Evolutionary conservation across 2,329 filamentous ascomycete genomes (phyloP).

Genomic region (Trichoderma sp.): DNA sequence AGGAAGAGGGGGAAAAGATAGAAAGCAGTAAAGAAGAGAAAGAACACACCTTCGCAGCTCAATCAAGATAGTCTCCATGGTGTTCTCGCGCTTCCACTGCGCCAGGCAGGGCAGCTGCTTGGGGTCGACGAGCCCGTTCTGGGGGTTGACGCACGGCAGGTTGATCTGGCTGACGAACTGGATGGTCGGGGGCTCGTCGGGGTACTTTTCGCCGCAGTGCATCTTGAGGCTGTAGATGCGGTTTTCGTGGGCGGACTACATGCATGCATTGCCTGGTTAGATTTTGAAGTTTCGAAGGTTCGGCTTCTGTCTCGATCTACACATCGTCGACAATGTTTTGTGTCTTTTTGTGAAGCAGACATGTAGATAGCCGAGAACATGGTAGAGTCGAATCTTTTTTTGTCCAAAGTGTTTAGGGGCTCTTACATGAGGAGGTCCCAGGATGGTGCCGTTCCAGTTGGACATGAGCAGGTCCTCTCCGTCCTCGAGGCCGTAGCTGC

Average conservation of each 20-base stretch:
- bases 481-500: slow-evolving; percentile 94
- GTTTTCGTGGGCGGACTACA: slow-evolving; percentile 91
- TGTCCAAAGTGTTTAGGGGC: not conserved
- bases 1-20: no score
- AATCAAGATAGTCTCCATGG: slow-evolving; percentile 91
- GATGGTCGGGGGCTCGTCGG: slow-evolving; percentile 83
- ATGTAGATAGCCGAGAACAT: no score
- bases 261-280: no score
- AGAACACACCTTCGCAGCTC: slow-evolving; percentile 72
- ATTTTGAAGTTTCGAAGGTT: no score
- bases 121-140: slow-evolving; percentile 81
- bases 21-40: not conserved
- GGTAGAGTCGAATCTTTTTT: no score
- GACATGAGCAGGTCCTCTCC: slow-evolving; percentile 95
- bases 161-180: slow-evolving; percentile 95
- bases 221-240: slow-evolving; percentile 98
- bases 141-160: slow-evolving; percentile 86
- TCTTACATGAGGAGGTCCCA: slow-evolving; percentile 87
- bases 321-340: no score
- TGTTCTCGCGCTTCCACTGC: slow-evolving; percentile 90
- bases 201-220: slow-evolving; percentile 88
- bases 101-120: slow-evolving; percentile 80
- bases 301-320: no score
- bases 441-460: slow-evolving; percentile 97
- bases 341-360: no score